Evolutionary conservation across 805 yeast species (phyloP), one percentile per base, ranked within the genome.

Genomic region (Yueomyces sinensis): DNA sequence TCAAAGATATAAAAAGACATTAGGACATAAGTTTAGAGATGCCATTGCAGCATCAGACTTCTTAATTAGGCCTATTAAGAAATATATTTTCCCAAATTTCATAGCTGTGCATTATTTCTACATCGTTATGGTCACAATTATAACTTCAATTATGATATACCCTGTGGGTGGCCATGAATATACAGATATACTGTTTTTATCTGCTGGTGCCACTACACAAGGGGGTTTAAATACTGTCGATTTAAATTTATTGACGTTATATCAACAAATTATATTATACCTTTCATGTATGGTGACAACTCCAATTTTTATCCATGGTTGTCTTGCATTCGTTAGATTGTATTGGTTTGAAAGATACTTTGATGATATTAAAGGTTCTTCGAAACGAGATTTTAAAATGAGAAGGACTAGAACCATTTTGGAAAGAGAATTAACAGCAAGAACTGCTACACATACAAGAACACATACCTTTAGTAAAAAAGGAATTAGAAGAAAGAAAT

Each of bases 291-390:
- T 74, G 41, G 45, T 84, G 16, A 71, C 93, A 4, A 86, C 94
- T 0, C 97, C 97, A 1, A 82, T 91, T 16, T 78, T 79, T 50
- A 82, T 93, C 35, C 94, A 91, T 53, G 74, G 94, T 0, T 68
- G 72, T 1, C 61, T 91, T 25, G 76, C 84, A 7, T 73, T 83
- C 41, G 62, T 87, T 9, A 68, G 98, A 33, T 62, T 91, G 31
- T 82, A 82, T 53, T 82, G 94, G 83, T 91, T 82, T 57, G 94
- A 86, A 53, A 71, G 83, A 43, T 70, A 78, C 45, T 84, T 91
- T 56, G 89, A 83, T 51, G 74, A 78, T 44, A 87, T 91, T 53
- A 78, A 78, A 41, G 72, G 66, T 39, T 68, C 69, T 35, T 82
- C 96, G n/a, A 82, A 80, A 49, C 52, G 72, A 39, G 81, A 87